Percentiles rank a stretch among this genome's conserved stretches.
These are phyloP conservation scores for Ambispora gerdemannii DNA, from an alignment of 192 early-diverging fungal species.

Conservation along the genomic window DNA sequence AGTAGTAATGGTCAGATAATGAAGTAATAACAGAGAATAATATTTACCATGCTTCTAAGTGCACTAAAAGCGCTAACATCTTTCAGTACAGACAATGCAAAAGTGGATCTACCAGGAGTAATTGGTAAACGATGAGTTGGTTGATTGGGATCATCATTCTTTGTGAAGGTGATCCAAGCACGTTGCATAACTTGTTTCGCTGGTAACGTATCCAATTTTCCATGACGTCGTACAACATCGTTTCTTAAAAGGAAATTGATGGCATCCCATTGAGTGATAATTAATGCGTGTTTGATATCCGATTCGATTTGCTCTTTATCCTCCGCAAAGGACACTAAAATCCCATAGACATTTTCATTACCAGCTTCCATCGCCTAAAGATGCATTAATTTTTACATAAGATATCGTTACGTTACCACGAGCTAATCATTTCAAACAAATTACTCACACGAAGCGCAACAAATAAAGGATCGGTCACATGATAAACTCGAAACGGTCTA, in stretches of 20 bases:
- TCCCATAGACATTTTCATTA: not conserved
- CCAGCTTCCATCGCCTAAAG: not conserved
- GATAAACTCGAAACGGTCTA: not conserved
- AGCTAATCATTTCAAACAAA: no score
- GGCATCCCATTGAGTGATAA: constrained; percentile 5
- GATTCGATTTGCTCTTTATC: not conserved
- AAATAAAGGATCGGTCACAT: not conserved
- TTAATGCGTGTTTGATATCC: not conserved
- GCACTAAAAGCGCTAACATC: not conserved
- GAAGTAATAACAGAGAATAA: not conserved
- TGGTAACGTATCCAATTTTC: constrained; percentile 1
- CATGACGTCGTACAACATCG: not conserved
- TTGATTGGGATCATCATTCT: constrained; percentile 19
- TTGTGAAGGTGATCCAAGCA: constrained; percentile 1
- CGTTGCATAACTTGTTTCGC: constrained; percentile 10
- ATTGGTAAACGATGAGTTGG: not conserved
- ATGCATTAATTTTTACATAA: no score
- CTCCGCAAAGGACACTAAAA: not conserved
- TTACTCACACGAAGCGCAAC: not conserved
- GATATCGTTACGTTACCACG: no score
- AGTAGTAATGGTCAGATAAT: not conserved
- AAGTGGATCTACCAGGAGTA: not conserved
- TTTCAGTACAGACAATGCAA: not conserved
- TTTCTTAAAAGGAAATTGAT: constrained; percentile 3
- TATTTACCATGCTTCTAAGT: not conserved